A percentile compares a stretch with the other conserved stretches of the same genome.
These are phyloP conservation scores for Dissophora globulifera DNA, from an alignment of 192 early-diverging fungal genomes.

Conservation along the genomic window DNA sequence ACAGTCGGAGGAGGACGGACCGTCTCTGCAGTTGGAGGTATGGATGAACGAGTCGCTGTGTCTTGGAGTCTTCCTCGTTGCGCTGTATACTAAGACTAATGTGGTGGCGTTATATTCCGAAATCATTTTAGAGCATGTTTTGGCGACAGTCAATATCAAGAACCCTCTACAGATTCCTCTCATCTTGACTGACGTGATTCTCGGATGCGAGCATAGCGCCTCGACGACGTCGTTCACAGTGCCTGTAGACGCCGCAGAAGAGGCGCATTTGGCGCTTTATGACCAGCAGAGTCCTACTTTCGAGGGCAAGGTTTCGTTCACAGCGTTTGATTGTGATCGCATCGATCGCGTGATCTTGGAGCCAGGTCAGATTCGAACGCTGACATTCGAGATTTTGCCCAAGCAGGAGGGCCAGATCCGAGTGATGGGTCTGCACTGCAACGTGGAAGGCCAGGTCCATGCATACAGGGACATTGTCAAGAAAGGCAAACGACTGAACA, in stretches of 20 bases:
- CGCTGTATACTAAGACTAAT: no score
- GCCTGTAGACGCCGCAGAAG: slow-evolving; percentile 34
- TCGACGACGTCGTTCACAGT: slow-evolving; percentile 25
- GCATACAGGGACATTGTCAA: slow-evolving; percentile 73
- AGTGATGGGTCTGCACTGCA: slow-evolving; percentile 81
- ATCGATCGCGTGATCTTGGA: slow-evolving; percentile 45
- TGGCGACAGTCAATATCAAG: slow-evolving; percentile 68
- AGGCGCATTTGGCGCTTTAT: slow-evolving; percentile 47
- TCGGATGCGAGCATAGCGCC: slow-evolving; percentile 65
- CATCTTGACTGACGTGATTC: slow-evolving; percentile 68
- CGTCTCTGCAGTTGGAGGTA: slow-evolving; percentile 83
- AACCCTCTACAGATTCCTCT: slow-evolving; percentile 83
- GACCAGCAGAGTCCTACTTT: slow-evolving; percentile 29
- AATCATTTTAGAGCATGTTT: slow-evolving; percentile 68
- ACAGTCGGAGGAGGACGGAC: slow-evolving; percentile 61
- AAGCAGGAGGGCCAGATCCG: slow-evolving; percentile 77
- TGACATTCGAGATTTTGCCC: slow-evolving; percentile 76
- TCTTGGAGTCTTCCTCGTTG: no score
- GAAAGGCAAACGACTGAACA: slow-evolving; percentile 77
- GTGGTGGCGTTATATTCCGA: no score
- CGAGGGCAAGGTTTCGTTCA: slow-evolving; percentile 47
- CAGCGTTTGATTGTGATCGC: slow-evolving; percentile 70
- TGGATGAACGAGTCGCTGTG: no score
- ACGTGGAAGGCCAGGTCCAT: slow-evolving; percentile 82
- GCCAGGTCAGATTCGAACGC: slow-evolving; percentile 34